Evolutionary conservation across 2,329 filamentous ascomycete genomes (phyloP).

Genomic region (Dactylellina haptotyla): DNA sequence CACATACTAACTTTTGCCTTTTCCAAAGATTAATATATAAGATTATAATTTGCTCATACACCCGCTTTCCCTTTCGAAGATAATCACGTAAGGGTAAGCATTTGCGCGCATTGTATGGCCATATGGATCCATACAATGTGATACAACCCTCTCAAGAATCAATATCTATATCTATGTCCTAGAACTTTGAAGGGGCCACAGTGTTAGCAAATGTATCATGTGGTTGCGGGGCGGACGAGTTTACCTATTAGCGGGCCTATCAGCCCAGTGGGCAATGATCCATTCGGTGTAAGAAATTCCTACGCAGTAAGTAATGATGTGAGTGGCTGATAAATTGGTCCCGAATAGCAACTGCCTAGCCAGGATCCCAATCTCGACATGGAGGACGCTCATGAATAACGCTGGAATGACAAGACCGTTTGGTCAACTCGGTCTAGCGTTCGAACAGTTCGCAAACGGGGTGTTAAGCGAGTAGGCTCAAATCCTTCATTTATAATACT

Average conservation of each 20-base stretch:
- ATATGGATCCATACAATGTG: too few relatives aligned
- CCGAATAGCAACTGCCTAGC: neutral
- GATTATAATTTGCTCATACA: too few relatives aligned
- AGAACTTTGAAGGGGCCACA: too few relatives aligned
- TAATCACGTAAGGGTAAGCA: too few relatives aligned
- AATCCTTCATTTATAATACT: neutral
- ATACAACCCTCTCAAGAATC: too few relatives aligned
- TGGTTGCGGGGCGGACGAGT: neutral
- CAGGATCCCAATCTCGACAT: neutral
- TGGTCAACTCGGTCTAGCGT: neutral
- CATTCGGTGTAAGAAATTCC: neutral
- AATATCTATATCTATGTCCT: too few relatives aligned
- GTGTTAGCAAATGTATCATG: too few relatives aligned
- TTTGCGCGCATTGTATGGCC: too few relatives aligned
- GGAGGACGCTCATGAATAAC: neutral
- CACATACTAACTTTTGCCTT: too few relatives aligned
- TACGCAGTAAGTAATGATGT: neutral
- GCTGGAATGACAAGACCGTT: slow-evolving; percentile 4
- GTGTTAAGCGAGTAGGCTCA: slow-evolving; percentile 4
- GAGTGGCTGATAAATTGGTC: neutral
- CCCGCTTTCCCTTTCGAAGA: too few relatives aligned
- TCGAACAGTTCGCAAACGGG: neutral
- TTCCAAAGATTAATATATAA: too few relatives aligned
- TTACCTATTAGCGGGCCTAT: neutral
- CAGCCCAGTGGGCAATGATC: neutral